Conservation (phyloP, 2,329 filamentous ascomycete genomes). For the Colletotrichum sansevieriae region DNA sequence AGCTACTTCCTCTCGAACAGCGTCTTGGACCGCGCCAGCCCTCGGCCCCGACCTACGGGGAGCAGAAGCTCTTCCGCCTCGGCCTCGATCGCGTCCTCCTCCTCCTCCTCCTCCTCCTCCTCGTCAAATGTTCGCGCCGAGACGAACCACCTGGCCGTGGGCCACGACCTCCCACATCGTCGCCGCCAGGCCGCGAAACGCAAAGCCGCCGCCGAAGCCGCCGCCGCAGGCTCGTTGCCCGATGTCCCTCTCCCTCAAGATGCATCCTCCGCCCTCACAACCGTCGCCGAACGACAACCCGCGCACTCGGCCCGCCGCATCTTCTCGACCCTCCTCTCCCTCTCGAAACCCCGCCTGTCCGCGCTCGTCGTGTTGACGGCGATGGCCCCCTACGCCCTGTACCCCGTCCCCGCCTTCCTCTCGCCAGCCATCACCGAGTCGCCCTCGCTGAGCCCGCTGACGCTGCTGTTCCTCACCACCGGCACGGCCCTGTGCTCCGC, state of each 20-base stretch:
- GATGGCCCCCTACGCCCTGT: slow-evolving; percentile 91
- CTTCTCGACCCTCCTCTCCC: slow-evolving; percentile 85
- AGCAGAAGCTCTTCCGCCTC: slow-evolving; percentile 34
- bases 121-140: slow-evolving; percentile 25
- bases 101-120: slow-evolving; percentile 20
- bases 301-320: slow-evolving; percentile 71
- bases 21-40: slow-evolving; percentile 31
- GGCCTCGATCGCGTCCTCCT: slow-evolving; percentile 19
- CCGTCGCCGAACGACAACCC: slow-evolving; percentile 63
- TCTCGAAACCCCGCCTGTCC: slow-evolving; percentile 95
- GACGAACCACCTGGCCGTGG: slow-evolving; percentile 22
- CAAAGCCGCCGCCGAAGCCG: slow-evolving; percentile 34
- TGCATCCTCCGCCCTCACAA: slow-evolving; percentile 69
- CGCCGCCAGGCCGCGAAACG: slow-evolving; percentile 41
- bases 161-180: slow-evolving; percentile 40
- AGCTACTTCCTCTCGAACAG: slow-evolving; percentile 43
- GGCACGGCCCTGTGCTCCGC: slow-evolving; percentile 92
- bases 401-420: slow-evolving; percentile 90
- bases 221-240: slow-evolving; percentile 11
- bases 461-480: slow-evolving; percentile 89
- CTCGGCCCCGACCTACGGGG: slow-evolving; percentile 15
- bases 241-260: slow-evolving; percentile 57
- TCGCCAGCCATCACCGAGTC: slow-evolving; percentile 73
- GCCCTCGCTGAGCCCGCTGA: slow-evolving; percentile 89
- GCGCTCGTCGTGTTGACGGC: slow-evolving; percentile 92